Base-by-base conservation (phyloP, 345 rosid genomes). In the Conringia planisiliqua region DNA sequence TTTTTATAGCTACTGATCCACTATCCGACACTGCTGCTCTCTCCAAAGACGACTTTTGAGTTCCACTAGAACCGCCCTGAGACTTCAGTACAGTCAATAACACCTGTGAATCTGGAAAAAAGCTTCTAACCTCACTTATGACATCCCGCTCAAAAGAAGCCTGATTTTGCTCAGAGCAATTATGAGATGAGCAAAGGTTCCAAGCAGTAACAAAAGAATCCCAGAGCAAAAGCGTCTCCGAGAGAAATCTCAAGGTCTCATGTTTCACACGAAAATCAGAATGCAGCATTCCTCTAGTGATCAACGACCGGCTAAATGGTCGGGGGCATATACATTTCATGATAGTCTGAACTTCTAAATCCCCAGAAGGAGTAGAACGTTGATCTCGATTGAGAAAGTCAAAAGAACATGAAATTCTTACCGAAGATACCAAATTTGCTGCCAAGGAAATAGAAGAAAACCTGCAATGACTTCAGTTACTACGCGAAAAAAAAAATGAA, bases 201-300 rank as follows among this genome's bases (percentile, higher is more conserved):
- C 86, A 79, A 74, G 84, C 83, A 51, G 82, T 54, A 40, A 82
- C 38, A 71, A 95, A 84, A 26, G 89, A 82, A 79, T 84, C 87
- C 77, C 86, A 80, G 80, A 95, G 80, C 87, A 84, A 85, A 72
- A 92, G 71, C n/a, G 78, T 76, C 85, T 95, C 96, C 77, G 81
- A 78, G 72, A 95, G 88, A 82, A 95, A 87, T 81, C 90, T 85
- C 79, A 95, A 78, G 60, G 92, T 88, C 76, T 89, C 96, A 84
- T 90, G 88, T 76, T 85, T 92, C 78, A 95, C 97, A 70, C 89
- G 83, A 81, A 84, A 77, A 75, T 92, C 86, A 55, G 88, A 82
- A 80, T 92, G 93, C 69, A 89, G 99, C 84, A 95, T 76, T 68
- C 99, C 97, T 86, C 84, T 92, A 58, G 82, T 92, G 83, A 90